Conservation (phyloP, 768 basidiomycete species). For the Boletus patriciae region DNA sequence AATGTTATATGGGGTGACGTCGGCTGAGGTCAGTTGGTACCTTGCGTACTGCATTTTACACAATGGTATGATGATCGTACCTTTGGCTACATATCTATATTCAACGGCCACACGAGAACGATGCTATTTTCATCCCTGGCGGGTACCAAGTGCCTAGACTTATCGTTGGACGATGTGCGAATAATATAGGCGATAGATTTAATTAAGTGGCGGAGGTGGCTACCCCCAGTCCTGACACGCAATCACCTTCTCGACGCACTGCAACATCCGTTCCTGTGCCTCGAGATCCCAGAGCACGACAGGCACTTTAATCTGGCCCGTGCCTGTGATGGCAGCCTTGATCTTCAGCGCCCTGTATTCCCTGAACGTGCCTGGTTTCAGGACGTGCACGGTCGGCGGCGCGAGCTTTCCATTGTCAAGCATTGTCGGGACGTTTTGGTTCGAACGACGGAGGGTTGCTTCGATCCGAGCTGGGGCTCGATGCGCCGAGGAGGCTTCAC, state of each 20-base stretch:
- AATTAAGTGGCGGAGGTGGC: too few relatives aligned
- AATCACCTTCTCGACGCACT: slow-evolving; percentile 4
- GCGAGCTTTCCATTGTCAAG: background rate
- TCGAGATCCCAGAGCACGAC: slow-evolving; percentile 18
- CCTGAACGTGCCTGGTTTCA: slow-evolving; percentile 19
- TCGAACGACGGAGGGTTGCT: slow-evolving; percentile 2
- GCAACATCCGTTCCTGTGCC: slow-evolving; percentile 16
- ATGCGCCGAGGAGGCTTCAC: background rate
- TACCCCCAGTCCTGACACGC: too few relatives aligned
- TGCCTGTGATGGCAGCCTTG: slow-evolving; percentile 5
- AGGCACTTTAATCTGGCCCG: slow-evolving; percentile 20
- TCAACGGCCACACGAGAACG: too few relatives aligned
- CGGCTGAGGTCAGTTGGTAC: too few relatives aligned
- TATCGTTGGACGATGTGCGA: too few relatives aligned
- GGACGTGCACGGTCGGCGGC: slow-evolving; percentile 12
- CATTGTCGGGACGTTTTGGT: background rate
- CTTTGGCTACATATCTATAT: too few relatives aligned
- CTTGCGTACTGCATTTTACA: too few relatives aligned
- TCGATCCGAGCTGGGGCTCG: slow-evolving; percentile 5
- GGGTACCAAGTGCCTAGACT: too few relatives aligned
- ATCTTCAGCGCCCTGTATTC: slow-evolving; percentile 14
- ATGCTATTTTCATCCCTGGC: too few relatives aligned
- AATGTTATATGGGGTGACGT: too few relatives aligned
- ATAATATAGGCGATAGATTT: too few relatives aligned
- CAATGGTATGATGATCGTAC: too few relatives aligned